phyloP scores from a whole-genome alignment of 1,284 basidiomycete species.

The Moesziomyces parantarcticus region DNA sequence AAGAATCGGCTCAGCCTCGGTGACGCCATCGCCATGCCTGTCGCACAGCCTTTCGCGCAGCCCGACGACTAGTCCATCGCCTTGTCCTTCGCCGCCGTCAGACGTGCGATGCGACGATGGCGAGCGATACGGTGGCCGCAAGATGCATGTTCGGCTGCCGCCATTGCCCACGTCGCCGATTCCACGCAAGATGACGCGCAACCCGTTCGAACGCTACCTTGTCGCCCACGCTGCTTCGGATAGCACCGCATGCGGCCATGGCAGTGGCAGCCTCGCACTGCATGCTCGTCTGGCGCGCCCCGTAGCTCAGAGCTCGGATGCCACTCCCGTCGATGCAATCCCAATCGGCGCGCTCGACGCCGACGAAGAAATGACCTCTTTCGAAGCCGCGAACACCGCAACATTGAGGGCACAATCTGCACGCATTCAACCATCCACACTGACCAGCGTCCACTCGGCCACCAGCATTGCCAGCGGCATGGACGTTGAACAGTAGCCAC shows the following conservation, averaged over 20 bases:
- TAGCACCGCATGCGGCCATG: no score
- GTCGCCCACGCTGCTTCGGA: constrained; percentile 1
- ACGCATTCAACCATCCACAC: no score
- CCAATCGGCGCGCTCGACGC: background rate
- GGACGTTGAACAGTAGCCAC: no score
- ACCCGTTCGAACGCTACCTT: constrained; percentile 45
- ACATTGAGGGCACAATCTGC: no score
- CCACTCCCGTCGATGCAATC: constrained; percentile 3
- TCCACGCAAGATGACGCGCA: constrained; percentile 47
- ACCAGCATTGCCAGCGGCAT: no score
- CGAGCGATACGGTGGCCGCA: constrained; percentile 8
- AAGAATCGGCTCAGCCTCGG: constrained; percentile 3
- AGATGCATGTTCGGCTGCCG: constrained; percentile 17
- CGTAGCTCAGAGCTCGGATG: constrained; percentile 2
- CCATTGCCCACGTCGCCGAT: constrained; percentile 43
- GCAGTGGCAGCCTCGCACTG: constrained; percentile 1
- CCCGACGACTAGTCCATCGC: constrained; percentile 35
- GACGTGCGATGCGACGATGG: constrained; percentile 1
- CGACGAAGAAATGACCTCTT: constrained; percentile 8
- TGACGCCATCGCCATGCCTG: constrained; percentile 23
- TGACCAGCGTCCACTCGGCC: no score
- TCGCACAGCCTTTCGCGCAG: constrained; percentile 37
- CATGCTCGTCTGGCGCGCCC: constrained; percentile 14
- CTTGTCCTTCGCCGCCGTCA: constrained; percentile 29
- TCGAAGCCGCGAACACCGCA: no score